Percentiles rank a stretch among this genome's conserved stretches.
Evolutionary conservation across 2,329 filamentous ascomycete species (phyloP).

Genomic region (Alternaria brassicicola): DNA sequence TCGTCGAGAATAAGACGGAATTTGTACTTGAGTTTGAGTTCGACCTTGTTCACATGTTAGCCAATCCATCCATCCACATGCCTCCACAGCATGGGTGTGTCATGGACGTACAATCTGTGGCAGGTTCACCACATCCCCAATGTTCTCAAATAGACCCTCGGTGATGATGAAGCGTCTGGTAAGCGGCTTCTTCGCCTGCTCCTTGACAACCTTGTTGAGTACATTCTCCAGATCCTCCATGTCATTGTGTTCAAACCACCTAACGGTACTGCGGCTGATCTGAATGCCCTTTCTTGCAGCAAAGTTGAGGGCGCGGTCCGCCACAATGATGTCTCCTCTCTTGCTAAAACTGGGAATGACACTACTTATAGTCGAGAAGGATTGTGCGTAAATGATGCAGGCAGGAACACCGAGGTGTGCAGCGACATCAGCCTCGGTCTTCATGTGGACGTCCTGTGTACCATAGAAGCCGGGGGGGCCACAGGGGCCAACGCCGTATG

Average conservation of each 20-base stretch:
- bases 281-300: conserved; percentile 93
- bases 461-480: conserved; percentile 98
- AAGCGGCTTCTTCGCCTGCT: conserved; percentile 85
- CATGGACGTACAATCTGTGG: conserved; percentile 74
- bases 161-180: conserved; percentile 95
- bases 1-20: conserved; percentile 98
- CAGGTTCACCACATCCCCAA: conserved; percentile 82
- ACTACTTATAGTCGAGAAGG: conserved; percentile 95
- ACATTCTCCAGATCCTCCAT: conserved; percentile 91
- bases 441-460: conserved; percentile 97
- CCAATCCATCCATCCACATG: not conserved
- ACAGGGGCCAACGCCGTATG: conserved; percentile 95
- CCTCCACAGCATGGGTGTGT: not conserved
- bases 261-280: conserved; percentile 86
- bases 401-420: conserved; percentile 84
- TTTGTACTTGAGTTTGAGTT: conserved; percentile 95
- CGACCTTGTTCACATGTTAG: conserved; percentile 62
- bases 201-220: conserved; percentile 82
- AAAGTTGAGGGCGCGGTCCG: conserved; percentile 91
- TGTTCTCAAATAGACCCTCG: conserved; percentile 90
- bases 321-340: conserved; percentile 94
- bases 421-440: conserved; percentile 92
- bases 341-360: conserved; percentile 98
- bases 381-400: conserved; percentile 94
- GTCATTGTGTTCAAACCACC: conserved; percentile 95